Evolutionary conservation across 2,329 filamentous ascomycete species (phyloP).

Genomic region (Colletotrichum nymphaeae): DNA sequence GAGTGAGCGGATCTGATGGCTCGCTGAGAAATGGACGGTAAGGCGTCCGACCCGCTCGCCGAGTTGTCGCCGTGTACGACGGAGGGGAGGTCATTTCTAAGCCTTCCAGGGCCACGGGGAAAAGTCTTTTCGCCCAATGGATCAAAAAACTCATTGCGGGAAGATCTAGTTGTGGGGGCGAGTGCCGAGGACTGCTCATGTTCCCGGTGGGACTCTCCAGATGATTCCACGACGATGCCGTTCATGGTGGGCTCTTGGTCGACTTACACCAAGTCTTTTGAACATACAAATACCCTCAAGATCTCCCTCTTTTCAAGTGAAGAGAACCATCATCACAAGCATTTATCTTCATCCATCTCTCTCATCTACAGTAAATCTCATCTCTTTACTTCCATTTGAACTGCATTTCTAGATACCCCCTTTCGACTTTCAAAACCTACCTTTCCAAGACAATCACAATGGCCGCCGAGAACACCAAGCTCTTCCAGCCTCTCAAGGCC

Average conservation of each 20-base stretch:
- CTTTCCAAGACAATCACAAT: slow-evolving; percentile 16
- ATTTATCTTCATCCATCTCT: not conserved
- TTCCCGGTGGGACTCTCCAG: slow-evolving; percentile 28
- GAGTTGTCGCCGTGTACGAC: slow-evolving; percentile 31
- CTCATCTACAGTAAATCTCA: not conserved
- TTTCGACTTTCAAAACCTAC: not conserved
- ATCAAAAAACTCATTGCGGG: slow-evolving; percentile 1
- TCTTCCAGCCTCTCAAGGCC: slow-evolving; percentile 57
- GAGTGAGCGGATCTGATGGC: not conserved
- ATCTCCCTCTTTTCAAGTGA: slow-evolving; percentile 14
- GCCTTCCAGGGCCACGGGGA: not conserved
- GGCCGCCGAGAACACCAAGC: slow-evolving; percentile 40
- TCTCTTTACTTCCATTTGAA: not conserved
- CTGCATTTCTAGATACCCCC: not conserved
- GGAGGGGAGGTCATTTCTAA: slow-evolving; percentile 17
- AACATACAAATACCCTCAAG: slow-evolving; percentile 20
- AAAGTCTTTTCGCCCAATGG: slow-evolving; percentile 24
- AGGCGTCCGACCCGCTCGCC: slow-evolving; percentile 21
- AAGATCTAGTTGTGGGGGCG: slow-evolving; percentile 21
- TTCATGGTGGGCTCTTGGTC: slow-evolving; percentile 3
- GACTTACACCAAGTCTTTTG: slow-evolving; percentile 13
- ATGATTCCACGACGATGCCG: slow-evolving; percentile 23
- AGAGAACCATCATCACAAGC: not conserved
- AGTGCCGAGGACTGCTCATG: not conserved
- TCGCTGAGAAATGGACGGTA: slow-evolving; percentile 2